phyloP scores from a whole-genome alignment of 163 green algal species.

The Chloromonas sp. region DNA sequence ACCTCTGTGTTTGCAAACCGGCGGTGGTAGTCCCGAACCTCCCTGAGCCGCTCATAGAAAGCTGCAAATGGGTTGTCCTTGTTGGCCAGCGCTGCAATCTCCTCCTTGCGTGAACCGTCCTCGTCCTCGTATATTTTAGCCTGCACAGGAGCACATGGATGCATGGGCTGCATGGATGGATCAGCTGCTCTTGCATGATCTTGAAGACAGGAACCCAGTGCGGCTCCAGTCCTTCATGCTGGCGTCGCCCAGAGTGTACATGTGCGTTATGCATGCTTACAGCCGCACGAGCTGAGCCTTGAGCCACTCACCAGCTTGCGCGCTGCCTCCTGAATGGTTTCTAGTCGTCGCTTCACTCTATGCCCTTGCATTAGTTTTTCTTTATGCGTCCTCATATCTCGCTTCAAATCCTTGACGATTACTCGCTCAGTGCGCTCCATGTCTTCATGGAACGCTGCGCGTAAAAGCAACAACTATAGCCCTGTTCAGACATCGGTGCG shows the following conservation, averaged over 20 bases:
- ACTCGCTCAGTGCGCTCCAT: slow-evolving; percentile 83
- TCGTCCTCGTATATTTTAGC: slow-evolving; percentile 85
- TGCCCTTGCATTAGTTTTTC: slow-evolving; percentile 87
- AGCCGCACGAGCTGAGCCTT: neutral
- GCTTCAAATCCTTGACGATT: slow-evolving; percentile 82
- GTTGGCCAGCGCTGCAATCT: slow-evolving; percentile 78
- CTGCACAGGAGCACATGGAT: slow-evolving; percentile 39
- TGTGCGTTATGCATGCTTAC: neutral
- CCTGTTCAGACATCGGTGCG: too few species aligned
- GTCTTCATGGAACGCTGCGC: slow-evolving; percentile 79
- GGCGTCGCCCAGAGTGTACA: neutral
- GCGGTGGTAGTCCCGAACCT: slow-evolving; percentile 81
- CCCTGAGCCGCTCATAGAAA: slow-evolving; percentile 91
- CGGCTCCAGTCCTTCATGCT: neutral
- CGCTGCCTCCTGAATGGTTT: slow-evolving; percentile 64
- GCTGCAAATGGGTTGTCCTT: slow-evolving; percentile 44
- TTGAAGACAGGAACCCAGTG: neutral
- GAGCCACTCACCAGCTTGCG: slow-evolving; percentile 59
- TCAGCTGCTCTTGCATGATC: neutral
- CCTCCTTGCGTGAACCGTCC: slow-evolving; percentile 73
- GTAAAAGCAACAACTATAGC: too few species aligned
- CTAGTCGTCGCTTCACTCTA: slow-evolving; percentile 66
- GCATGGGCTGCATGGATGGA: neutral
- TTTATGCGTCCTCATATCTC: slow-evolving; percentile 73
- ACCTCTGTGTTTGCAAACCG: slow-evolving; percentile 56